These are phyloP conservation scores for Candida pseudoglaebosa DNA, from an alignment of 805 yeast species.

Conservation along the genomic window DNA sequence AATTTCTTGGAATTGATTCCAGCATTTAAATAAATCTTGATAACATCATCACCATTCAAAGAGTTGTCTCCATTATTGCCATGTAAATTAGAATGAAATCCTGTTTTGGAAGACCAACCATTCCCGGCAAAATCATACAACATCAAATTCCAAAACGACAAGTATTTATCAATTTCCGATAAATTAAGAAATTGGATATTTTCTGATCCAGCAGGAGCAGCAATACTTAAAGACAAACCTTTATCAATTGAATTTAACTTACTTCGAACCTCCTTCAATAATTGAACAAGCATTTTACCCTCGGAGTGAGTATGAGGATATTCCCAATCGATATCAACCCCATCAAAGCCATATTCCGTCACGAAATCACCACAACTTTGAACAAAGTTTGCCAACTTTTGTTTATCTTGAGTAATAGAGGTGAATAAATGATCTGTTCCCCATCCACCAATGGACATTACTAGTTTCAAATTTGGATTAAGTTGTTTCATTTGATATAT, in stretches of 20 bases:
- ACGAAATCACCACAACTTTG: slow-evolving; percentile 45
- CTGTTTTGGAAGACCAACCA: slow-evolving; percentile 59
- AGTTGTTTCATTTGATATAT: slow-evolving; percentile 43
- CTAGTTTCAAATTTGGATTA: slow-evolving; percentile 44
- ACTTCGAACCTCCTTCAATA: slow-evolving; percentile 39
- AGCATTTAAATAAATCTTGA: slow-evolving; percentile 36
- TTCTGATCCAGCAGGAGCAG: slow-evolving; percentile 66
- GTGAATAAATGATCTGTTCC: slow-evolving; percentile 47
- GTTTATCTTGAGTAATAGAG: slow-evolving; percentile 18
- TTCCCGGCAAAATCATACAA: slow-evolving; percentile 81
- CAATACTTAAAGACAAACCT: slow-evolving; percentile 57
- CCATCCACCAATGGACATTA: slow-evolving; percentile 83
- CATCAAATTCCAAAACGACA: slow-evolving; percentile 84
- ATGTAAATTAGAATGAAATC: slow-evolving; percentile 68
- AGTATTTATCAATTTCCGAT: slow-evolving; percentile 49
- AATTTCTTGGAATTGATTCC: slow-evolving; percentile 51
- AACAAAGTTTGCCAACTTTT: slow-evolving; percentile 44
- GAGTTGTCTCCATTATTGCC: slow-evolving; percentile 36
- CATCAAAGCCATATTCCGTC: slow-evolving; percentile 67
- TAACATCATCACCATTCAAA: slow-evolving; percentile 46
- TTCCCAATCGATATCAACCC: slow-evolving; percentile 95
- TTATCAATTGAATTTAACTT: slow-evolving; percentile 28
- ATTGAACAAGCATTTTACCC: slow-evolving; percentile 37
- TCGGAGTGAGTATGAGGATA: slow-evolving; percentile 57
- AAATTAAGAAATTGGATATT: slow-evolving; percentile 44